phyloP scores from a whole-genome alignment of 2,329 filamentous ascomycete species.

The Clarireedia sp. region DNA sequence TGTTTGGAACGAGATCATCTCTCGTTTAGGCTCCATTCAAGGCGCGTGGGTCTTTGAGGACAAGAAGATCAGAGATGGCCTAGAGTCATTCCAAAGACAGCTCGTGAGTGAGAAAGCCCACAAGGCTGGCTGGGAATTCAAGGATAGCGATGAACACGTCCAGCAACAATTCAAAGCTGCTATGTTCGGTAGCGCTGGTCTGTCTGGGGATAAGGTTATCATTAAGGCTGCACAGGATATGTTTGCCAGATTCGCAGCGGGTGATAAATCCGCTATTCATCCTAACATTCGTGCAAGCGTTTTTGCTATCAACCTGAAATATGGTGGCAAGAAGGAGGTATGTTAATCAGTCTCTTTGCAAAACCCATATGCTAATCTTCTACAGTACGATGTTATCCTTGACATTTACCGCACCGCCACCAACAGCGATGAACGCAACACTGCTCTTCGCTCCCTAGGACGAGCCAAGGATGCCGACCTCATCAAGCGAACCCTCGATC shows the following conservation, averaged over 20 bases:
- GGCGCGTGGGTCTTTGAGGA: slow-evolving; percentile 87
- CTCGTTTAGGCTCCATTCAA: slow-evolving; percentile 70
- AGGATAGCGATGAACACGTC: slow-evolving; percentile 76
- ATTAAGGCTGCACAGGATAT: slow-evolving; percentile 79
- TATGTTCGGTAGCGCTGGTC: slow-evolving; percentile 76
- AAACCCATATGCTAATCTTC: slow-evolving; percentile 11
- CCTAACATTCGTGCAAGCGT: slow-evolving; percentile 85
- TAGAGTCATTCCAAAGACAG: slow-evolving; percentile 76
- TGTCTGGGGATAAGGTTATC: slow-evolving; percentile 70
- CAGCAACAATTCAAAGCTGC: slow-evolving; percentile 91
- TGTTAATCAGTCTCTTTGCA: slow-evolving; percentile 20
- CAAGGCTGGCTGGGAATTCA: slow-evolving; percentile 81
- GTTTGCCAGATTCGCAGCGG: slow-evolving; percentile 76
- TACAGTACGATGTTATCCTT: slow-evolving; percentile 65
- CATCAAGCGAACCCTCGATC: slow-evolving; percentile 69
- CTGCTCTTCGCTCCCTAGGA: slow-evolving; percentile 75
- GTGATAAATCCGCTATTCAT: slow-evolving; percentile 76
- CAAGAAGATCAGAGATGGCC: slow-evolving; percentile 58
- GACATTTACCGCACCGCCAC: slow-evolving; percentile 67
- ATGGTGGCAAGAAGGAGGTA: slow-evolving; percentile 77
- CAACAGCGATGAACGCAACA: slow-evolving; percentile 85
- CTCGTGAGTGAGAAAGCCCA: slow-evolving; percentile 75
- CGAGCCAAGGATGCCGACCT: slow-evolving; percentile 69
- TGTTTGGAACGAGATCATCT: slow-evolving; percentile 88
- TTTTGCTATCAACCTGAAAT: slow-evolving; percentile 74